Percentiles rank a stretch among this genome's conserved stretches.
Conservation (phyloP, 2,329 filamentous ascomycete genomes). For the Ophiostoma himal-ulmi region DNA sequence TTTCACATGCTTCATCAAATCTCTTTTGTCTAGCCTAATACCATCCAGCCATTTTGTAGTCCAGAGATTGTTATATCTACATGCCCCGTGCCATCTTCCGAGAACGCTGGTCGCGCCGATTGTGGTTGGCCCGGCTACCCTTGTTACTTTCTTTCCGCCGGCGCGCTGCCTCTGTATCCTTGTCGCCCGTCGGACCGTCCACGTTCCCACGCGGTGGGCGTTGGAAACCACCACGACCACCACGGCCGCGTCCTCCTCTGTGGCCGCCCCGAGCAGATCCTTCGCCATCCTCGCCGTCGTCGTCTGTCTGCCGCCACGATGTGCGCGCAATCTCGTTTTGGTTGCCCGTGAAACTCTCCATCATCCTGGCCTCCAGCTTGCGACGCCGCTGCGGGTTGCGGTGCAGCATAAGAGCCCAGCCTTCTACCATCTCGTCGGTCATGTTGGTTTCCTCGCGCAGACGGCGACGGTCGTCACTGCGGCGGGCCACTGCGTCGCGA, state of each 20-base stretch:
- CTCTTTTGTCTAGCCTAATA: not conserved
- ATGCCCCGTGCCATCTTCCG: conserved; percentile 59
- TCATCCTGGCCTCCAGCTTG: conserved; percentile 61
- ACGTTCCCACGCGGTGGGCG: conserved; percentile 51
- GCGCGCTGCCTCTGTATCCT: conserved; percentile 64
- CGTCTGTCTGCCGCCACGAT: conserved; percentile 51
- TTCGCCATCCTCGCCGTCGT: conserved; percentile 11
- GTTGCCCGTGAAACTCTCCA: conserved; percentile 49
- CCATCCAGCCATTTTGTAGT: not conserved
- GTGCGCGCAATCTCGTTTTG: conserved; percentile 62
- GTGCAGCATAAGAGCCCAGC: conserved; percentile 82
- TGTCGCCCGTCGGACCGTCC: conserved; percentile 60
- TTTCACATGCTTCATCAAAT: not conserved
- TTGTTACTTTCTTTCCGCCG: conserved; percentile 78
- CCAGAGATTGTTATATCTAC: conserved; percentile 26
- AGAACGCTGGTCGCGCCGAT: conserved; percentile 64
- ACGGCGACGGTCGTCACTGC: conserved; percentile 54
- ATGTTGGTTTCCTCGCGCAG: conserved; percentile 74
- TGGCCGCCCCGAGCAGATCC: conserved; percentile 35
- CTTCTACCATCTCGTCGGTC: conserved; percentile 91
- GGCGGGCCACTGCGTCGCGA: conserved; percentile 64
- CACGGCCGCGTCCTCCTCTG: conserved; percentile 39
- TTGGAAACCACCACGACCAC: conserved; percentile 44
- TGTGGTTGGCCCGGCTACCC: conserved; percentile 77
- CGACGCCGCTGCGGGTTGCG: conserved; percentile 64